Percentiles rank a stretch among this genome's conserved stretches.
Evolutionary conservation across 495 filamentous ascomycete genomes (phyloP).

Genomic region (Hypomontagnella submonticulosa): DNA sequence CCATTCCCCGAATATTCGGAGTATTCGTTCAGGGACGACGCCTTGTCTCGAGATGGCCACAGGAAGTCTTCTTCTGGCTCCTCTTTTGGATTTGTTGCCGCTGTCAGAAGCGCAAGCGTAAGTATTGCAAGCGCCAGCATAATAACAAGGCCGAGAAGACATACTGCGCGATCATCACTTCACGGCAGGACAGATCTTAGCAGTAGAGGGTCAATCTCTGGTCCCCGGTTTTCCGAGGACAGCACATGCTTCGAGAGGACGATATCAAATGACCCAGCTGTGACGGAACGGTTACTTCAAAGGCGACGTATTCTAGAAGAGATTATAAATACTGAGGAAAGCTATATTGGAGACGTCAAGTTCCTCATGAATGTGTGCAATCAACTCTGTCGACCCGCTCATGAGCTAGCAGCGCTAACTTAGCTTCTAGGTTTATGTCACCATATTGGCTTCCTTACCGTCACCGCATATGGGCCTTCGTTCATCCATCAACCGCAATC

Average conservation of each 20-base stretch:
- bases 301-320: conserved; percentile 84
- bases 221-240: conserved; percentile 72
- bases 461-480: conserved; percentile 65
- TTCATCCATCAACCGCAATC: conserved; percentile 71
- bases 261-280: conserved; percentile 72
- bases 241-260: conserved; percentile 66
- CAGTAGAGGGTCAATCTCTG: conserved; percentile 69
- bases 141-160: conserved; percentile 66
- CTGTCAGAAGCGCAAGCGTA: conserved; percentile 78
- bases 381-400: neutral
- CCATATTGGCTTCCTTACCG: conserved; percentile 69
- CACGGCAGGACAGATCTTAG: conserved; percentile 70
- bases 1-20: conserved; percentile 61
- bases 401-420: conserved; percentile 14
- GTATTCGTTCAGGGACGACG: conserved; percentile 46
- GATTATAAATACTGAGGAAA: conserved; percentile 83
- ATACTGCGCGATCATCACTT: conserved; percentile 62
- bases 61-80: conserved; percentile 73
- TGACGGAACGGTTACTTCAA: conserved; percentile 74
- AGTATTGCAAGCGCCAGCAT: conserved; percentile 77
- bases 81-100: conserved; percentile 78
- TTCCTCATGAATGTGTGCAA: conserved; percentile 81
- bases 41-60: conserved; percentile 51
- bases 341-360: conserved; percentile 87
- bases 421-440: conserved; percentile 70